Evolutionary conservation across 2,329 filamentous ascomycete species (phyloP).

Genomic region (Phaeophleospora eucalypticola): DNA sequence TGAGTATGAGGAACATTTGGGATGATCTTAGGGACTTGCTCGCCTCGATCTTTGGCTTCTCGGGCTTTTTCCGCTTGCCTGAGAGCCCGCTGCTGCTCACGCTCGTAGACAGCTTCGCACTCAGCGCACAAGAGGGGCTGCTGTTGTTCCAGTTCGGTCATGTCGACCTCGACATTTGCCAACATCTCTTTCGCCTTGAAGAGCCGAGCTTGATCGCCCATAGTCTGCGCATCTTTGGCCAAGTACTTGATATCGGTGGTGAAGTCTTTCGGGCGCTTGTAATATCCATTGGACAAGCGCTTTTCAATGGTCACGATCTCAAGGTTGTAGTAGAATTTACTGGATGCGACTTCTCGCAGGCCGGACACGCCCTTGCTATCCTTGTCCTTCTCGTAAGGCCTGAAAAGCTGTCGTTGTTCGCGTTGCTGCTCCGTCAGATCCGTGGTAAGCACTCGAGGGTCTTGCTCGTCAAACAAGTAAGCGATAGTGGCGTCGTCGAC

Average conservation of each 20-base stretch:
- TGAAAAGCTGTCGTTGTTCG: slow-evolving; percentile 52
- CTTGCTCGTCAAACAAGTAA: slow-evolving; percentile 79
- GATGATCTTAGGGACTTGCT: slow-evolving; percentile 40
- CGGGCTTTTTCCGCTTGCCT: slow-evolving; percentile 45
- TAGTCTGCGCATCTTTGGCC: slow-evolving; percentile 75
- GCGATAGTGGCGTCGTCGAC: slow-evolving; percentile 70
- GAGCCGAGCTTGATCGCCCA: slow-evolving; percentile 76
- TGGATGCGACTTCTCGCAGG: slow-evolving; percentile 67
- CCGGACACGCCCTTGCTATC: slow-evolving; percentile 77
- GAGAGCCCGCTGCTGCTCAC: slow-evolving; percentile 63
- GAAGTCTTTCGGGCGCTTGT: slow-evolving; percentile 86
- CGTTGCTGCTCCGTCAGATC: slow-evolving; percentile 55
- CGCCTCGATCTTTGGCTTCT: slow-evolving; percentile 61
- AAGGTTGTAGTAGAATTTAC: slow-evolving; percentile 92
- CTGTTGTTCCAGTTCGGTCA: slow-evolving; percentile 66
- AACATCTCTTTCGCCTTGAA: slow-evolving; percentile 88
- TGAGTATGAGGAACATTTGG: slow-evolving; percentile 39
- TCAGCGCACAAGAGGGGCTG: slow-evolving; percentile 62
- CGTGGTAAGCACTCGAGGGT: slow-evolving; percentile 62
- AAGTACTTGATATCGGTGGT: slow-evolving; percentile 79
- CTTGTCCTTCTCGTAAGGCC: slow-evolving; percentile 74
- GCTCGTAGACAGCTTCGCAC: slow-evolving; percentile 75
- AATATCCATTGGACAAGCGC: slow-evolving; percentile 93
- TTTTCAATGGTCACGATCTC: slow-evolving; percentile 92
- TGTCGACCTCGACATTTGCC: slow-evolving; percentile 90